Conservation (phyloP, 148 eudicot genomes). For the Rhododendron henanense region DNA sequence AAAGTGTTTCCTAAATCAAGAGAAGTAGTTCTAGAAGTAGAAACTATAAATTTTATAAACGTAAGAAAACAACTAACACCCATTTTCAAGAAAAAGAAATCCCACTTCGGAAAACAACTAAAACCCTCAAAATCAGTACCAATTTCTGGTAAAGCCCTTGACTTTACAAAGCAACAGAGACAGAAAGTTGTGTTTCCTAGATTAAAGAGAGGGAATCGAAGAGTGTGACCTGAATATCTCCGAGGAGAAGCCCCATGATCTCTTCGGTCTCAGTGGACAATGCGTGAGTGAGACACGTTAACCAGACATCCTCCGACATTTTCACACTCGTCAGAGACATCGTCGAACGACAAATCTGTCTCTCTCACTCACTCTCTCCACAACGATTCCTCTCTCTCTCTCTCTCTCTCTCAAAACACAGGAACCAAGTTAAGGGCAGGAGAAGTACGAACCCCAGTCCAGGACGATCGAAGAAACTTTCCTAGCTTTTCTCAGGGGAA, state of each 20-base stretch:
- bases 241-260: slow-evolving; percentile 99
- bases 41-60: not conserved
- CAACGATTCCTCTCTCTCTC: not conserved
- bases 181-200: not conserved
- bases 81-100: not conserved
- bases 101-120: not conserved
- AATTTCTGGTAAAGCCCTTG: not conserved
- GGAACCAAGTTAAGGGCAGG: no score
- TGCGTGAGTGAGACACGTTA: slow-evolving; percentile 86
- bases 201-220: not conserved
- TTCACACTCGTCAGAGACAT: slow-evolving; percentile 72
- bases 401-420: not conserved
- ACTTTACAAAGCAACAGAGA: not conserved
- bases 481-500: not conserved
- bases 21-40: not conserved
- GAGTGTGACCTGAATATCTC: slow-evolving; percentile 75
- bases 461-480: not conserved
- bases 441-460: not conserved
- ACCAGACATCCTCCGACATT: slow-evolving; percentile 94
- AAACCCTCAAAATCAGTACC: not conserved
- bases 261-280: slow-evolving; percentile 97
- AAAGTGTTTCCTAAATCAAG: not conserved
- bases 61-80: not conserved
- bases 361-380: slow-evolving; percentile 7
- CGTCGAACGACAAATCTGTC: slow-evolving; percentile 22